These are phyloP conservation scores for Fraxinus pennsylvanica DNA, from an alignment of 257 asterid genomes.

Conservation along the genomic window DNA sequence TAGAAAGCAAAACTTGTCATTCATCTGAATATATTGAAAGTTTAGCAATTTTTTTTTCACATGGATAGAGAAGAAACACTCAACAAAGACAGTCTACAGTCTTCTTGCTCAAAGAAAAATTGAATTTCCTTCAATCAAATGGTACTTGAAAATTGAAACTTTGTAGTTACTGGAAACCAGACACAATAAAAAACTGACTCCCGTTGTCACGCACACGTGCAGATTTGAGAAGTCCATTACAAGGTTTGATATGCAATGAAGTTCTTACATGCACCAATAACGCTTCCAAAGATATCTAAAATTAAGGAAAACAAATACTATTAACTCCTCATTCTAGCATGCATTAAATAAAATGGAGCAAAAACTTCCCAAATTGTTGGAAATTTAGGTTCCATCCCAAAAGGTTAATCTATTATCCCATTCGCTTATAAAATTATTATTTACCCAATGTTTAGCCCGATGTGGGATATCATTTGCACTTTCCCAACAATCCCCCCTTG, in stretches of 20 bases:
- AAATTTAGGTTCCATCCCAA: background rate
- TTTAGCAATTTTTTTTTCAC: background rate
- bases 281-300: background rate
- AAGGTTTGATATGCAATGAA: background rate
- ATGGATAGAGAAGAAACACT: background rate
- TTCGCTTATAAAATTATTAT: background rate
- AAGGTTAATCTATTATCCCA: background rate
- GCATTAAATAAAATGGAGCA: background rate
- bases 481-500: background rate
- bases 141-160: background rate
- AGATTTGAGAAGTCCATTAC: background rate
- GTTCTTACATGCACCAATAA: background rate
- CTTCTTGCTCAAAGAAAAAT: background rate
- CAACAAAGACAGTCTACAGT: background rate
- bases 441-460: background rate
- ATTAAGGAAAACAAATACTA: background rate
- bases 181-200: background rate
- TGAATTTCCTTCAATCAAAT: background rate
- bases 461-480: background rate
- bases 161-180: background rate
- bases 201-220: background rate
- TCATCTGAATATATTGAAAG: background rate
- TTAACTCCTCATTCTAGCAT: background rate
- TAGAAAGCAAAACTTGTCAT: slow-evolving; percentile 10
- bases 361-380: background rate